Conservation (phyloP, 768 basidiomycete genomes). For the Macrolepiota albuminosa region DNA sequence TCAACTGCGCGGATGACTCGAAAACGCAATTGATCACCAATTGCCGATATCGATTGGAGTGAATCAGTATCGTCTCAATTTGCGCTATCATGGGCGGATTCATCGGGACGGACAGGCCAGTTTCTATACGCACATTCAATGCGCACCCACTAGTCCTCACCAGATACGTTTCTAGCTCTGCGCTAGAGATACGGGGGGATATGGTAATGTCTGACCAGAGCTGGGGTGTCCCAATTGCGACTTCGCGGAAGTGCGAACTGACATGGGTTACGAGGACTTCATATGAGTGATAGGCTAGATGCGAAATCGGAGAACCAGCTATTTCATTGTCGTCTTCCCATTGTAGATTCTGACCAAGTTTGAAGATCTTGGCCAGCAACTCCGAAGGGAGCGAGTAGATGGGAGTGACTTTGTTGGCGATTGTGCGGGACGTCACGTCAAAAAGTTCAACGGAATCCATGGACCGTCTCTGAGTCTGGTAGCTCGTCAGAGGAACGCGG, state of each 20-base stretch:
- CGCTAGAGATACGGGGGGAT: conserved; percentile 12
- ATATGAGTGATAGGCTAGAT: conserved; percentile 20
- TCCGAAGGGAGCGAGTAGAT: conserved; percentile 27
- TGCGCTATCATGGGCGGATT: conserved; percentile 17
- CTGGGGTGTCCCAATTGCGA: conserved; percentile 30
- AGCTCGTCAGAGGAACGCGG: not conserved
- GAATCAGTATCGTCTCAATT: conserved; percentile 25
- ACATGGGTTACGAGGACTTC: conserved; percentile 37
- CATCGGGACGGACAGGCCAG: conserved; percentile 7
- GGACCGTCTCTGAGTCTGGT: not conserved
- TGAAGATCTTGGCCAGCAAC: conserved; percentile 28
- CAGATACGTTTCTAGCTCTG: conserved; percentile 26
- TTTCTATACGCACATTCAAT: conserved; percentile 29
- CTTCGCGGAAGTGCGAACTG: conserved; percentile 30
- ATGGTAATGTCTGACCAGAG: conserved; percentile 40
- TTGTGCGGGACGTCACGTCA: not conserved
- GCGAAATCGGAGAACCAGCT: not conserved
- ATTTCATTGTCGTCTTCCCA: conserved; percentile 11
- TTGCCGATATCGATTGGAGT: conserved; percentile 32
- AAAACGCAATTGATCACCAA: conserved; percentile 25
- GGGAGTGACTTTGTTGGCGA: conserved; percentile 4
- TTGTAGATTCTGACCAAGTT: conserved; percentile 19
- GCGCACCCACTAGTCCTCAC: conserved; percentile 26
- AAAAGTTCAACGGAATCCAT: not conserved
- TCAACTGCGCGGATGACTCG: conserved; percentile 21